phyloP scores from a whole-genome alignment of 2,329 filamentous ascomycete species.

The Acephala macrosclerotiorum region DNA sequence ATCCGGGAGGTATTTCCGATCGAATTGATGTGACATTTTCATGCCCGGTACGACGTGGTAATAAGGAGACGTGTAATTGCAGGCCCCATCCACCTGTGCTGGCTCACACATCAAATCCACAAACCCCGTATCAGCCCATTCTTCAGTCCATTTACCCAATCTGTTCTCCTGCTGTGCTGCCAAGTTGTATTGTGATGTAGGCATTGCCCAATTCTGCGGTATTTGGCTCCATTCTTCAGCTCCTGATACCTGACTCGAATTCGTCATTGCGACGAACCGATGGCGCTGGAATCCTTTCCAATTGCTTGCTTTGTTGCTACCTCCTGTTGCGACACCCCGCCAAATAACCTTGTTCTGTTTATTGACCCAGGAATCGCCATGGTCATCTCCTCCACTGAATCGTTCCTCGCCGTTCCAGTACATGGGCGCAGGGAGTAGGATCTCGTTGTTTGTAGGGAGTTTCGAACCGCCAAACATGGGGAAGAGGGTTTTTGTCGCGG shows the following conservation, averaged over 20 bases:
- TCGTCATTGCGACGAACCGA: slow-evolving; percentile 62
- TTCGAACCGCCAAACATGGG: slow-evolving; percentile 70
- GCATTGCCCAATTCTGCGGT: slow-evolving; percentile 62
- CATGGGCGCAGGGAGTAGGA: slow-evolving; percentile 69
- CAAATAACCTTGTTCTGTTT: slow-evolving; percentile 66
- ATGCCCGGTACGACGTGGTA: slow-evolving; percentile 55
- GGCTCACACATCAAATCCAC: slow-evolving; percentile 55
- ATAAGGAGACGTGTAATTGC: slow-evolving; percentile 49
- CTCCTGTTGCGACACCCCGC: slow-evolving; percentile 71
- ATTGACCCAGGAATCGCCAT: slow-evolving; percentile 62
- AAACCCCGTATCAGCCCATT: slow-evolving; percentile 46
- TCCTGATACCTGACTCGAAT: slow-evolving; percentile 50
- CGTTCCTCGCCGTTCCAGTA: slow-evolving; percentile 67
- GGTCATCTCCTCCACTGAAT: slow-evolving; percentile 63
- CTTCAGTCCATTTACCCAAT: slow-evolving; percentile 46
- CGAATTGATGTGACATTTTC: slow-evolving; percentile 64
- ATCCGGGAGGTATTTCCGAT: slow-evolving; percentile 75
- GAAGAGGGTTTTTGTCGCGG: slow-evolving; percentile 60
- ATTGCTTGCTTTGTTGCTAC: slow-evolving; percentile 54
- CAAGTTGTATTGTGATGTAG: slow-evolving; percentile 55
- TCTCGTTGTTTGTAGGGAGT: slow-evolving; percentile 68
- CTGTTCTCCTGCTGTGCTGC: slow-evolving; percentile 50
- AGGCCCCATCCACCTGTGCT: slow-evolving; percentile 50
- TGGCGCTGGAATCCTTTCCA: slow-evolving; percentile 65
- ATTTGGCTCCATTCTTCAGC: slow-evolving; percentile 41